Conservation (phyloP, 2,329 filamentous ascomycete species). For the Aspergillus texensis region DNA sequence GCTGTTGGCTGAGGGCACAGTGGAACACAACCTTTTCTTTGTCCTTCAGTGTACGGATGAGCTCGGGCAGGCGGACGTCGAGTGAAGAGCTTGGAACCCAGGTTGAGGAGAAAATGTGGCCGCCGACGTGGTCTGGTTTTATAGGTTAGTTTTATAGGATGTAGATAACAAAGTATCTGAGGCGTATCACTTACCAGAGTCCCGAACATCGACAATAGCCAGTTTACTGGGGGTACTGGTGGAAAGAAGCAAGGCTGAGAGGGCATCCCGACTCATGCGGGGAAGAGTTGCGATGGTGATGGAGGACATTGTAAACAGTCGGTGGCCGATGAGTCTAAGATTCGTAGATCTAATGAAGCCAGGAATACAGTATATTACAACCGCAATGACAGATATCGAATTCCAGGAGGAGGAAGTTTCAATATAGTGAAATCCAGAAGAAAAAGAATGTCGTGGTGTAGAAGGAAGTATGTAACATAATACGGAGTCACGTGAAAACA, state of each 20-base stretch:
- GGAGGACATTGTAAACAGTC: constrained; percentile 47
- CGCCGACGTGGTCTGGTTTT: constrained; percentile 76
- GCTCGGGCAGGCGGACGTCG: constrained; percentile 75
- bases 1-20: constrained; percentile 87
- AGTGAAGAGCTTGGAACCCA: constrained; percentile 76
- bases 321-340: too few relatives aligned
- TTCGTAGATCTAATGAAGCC: background rate
- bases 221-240: constrained; percentile 52
- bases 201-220: constrained; percentile 86
- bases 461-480: background rate
- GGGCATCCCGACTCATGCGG: constrained; percentile 68
- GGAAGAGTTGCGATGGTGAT: constrained; percentile 64
- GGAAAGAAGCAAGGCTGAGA: constrained; percentile 66
- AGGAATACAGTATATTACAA: background rate
- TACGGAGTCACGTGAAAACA: constrained; percentile 17
- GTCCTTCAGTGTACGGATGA: constrained; percentile 75
- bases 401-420: background rate
- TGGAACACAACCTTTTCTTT: constrained; percentile 91
- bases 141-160: background rate
- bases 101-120: constrained; percentile 77
- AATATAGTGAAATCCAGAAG: background rate
- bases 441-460: background rate
- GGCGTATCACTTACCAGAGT: constrained; percentile 62
- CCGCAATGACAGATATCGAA: background rate
- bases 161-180: background rate